Base-by-base conservation (phyloP, 495 filamentous ascomycete species). In the Tuber indicum region DNA sequence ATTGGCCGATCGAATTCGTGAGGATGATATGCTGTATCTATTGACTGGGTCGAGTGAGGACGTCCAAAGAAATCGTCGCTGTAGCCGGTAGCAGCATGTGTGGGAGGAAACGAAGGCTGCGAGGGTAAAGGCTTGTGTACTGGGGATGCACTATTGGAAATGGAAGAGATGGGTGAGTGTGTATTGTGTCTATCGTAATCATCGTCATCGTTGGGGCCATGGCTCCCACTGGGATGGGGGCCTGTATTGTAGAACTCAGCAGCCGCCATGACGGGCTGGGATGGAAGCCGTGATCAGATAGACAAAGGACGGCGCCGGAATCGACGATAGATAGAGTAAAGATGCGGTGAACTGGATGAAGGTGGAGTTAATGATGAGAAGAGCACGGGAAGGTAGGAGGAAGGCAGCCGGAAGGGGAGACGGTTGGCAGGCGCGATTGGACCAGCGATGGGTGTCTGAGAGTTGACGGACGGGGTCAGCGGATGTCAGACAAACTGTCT, bases 241-340 rank as follows among this genome's bases (percentile, higher is more conserved):
- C 86, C 86, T 72, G 86, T 82, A 83, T 89, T 88, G 86, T 94
- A 94, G 85, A 94, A 94, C 76, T 93, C 91, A 87, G 94, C 92
- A 77, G 92, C 88, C 73, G 93, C 91, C 93, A 96, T 97, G 82
- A 71, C 89, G 84, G 81, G 76, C 74, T 66, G 66, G 41, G 41
- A 49, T 26, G 5, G 9, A 46, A 41, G 23, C 2, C 12, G 44
- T 14, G 42, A 72, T 26, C 8, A 45, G 42, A 17, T 8, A 52
- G 16, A 2, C 26, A 70, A 70, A n/a, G 52, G 52, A 16, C 21
- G n/a, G 75, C 49, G 46, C 46, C 47, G 39, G 75, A 49, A 70
- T 75, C 47, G 74, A 42, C 62, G 47, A n/a, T 66, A 36, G 69
- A 69, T 43, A 46, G 21, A 16, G 49, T 72, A 52, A 21, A 49